Evolutionary conservation across 2,329 filamentous ascomycete species (phyloP).

Genomic region (Dryadomyces quercivorus): DNA sequence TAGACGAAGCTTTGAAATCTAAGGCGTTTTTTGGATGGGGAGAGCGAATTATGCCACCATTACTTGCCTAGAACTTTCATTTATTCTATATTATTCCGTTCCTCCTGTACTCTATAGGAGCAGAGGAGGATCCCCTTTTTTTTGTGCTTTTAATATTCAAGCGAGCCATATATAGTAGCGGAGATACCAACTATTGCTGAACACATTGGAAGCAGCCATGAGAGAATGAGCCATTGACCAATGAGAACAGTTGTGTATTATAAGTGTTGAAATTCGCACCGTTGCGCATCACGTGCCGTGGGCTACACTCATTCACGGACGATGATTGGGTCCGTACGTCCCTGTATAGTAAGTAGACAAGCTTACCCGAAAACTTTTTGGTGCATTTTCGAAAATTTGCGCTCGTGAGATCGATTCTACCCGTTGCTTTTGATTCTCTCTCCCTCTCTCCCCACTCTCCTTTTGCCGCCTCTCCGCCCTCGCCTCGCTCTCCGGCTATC

Average conservation of each 20-base stretch:
- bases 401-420: not conserved
- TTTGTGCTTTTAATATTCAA: not conserved
- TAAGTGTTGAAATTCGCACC: not conserved
- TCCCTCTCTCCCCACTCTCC: not conserved
- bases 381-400: not conserved
- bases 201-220: not conserved
- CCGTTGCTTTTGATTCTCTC: not conserved
- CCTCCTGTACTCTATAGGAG: not conserved
- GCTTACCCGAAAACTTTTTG: constrained; percentile 4
- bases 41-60: not conserved
- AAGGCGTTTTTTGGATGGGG: not conserved
- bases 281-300: not conserved
- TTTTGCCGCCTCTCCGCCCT: not conserved
- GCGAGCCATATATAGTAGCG: not conserved
- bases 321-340: not conserved
- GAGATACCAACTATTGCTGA: not conserved
- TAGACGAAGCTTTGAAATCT: not conserved
- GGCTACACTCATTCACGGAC: not conserved
- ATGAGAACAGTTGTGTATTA: not conserved
- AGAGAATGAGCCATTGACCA: not conserved
- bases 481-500: not conserved
- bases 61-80: not conserved
- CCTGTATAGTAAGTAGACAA: not conserved
- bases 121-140: not conserved
- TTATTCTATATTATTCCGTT: not conserved